Evolutionary conservation across 495 filamentous ascomycete species (phyloP), one percentile per base, ranked within the genome.

Genomic region (Thermothielavioides terrestris): DNA sequence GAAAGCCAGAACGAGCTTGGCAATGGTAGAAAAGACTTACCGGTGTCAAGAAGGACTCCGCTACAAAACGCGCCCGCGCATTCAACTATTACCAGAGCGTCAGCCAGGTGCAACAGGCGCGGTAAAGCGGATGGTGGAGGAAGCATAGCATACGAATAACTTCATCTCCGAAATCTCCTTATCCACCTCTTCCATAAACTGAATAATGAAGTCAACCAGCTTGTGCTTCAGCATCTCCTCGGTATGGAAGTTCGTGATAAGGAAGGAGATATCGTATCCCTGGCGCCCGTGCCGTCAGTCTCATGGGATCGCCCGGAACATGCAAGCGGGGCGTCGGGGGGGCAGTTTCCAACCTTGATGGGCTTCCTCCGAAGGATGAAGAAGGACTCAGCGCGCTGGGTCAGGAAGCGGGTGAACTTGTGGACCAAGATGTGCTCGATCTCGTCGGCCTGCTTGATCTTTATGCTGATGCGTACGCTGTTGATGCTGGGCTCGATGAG

Each of bases 141-240:
- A 2, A 20, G 6, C 0, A n/a, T 25, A 18, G 76, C 88, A 42
- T 80, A 97, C 91, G 69, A 97, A 99, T 53, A 99, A 80, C 79
- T 99, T 99, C 92, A 97, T 96, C 69, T 97, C 94, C 1, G 91
- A 97, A 44, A 97, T 97, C 68, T 99, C 94, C 74, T 97, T 97
- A 62, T 97, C 92, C 25, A 97, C 92, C 61, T 99, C 94, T 70
- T 97, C 91, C 90, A 97, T 96, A 64, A 96, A 97, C 55, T 95
- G 83, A 52, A 99, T 94, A 52, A 97, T 92, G 60, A 98, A 98
- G 62, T 98, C 92, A 9, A 98, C 94, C 53, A 98, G 73, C 71
- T 98, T 96, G 63, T 98, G 89, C 73, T 95, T 97, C 61, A 97
- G 68, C 88, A 99, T 92, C 59, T 89, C 84, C 65, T 97, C 94